Percentiles rank a stretch among this genome's conserved stretches.
phyloP scores from a whole-genome alignment of 2,329 filamentous ascomycete species.

The Penicillium occitanis region DNA sequence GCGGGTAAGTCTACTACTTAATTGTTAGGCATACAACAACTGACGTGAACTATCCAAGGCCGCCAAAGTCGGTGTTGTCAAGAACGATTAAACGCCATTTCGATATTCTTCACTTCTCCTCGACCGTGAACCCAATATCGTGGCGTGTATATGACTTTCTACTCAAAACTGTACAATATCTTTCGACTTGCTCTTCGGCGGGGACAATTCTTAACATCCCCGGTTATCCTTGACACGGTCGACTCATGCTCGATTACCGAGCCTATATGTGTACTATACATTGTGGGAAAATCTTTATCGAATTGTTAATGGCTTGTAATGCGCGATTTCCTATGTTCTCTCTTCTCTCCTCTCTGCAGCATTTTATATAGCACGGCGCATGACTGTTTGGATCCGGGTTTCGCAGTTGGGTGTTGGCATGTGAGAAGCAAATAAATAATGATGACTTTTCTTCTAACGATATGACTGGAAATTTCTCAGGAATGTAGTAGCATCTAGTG shows the following conservation, averaged over 20 bases:
- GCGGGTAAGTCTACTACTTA: conserved; percentile 52
- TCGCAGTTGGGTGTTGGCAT: conserved; percentile 19
- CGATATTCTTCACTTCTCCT: conserved; percentile 5
- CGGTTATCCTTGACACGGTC: background rate
- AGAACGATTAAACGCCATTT: conserved; percentile 59
- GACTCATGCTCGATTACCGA: background rate
- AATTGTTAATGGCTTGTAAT: background rate
- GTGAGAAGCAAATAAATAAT: conserved; percentile 16
- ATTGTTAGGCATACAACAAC: conserved; percentile 7
- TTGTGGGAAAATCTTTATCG: background rate
- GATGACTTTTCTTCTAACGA: background rate
- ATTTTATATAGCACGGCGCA: conserved; percentile 22
- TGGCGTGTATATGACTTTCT: conserved; percentile 11
- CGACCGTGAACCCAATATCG: conserved; percentile 3
- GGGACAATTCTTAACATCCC: conserved; percentile 1
- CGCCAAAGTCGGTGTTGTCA: conserved; percentile 94
- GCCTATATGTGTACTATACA: conserved; percentile 18
- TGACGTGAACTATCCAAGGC: conserved; percentile 48
- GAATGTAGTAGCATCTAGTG: background rate
- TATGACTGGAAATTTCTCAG: background rate
- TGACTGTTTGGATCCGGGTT: conserved; percentile 18
- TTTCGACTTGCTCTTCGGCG: background rate
- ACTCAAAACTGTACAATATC: conserved; percentile 18
- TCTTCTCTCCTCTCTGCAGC: conserved; percentile 20
- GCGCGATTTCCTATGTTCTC: background rate